Conservation (phyloP, 768 basidiomycete species). For the Suillus clintonianus region DNA sequence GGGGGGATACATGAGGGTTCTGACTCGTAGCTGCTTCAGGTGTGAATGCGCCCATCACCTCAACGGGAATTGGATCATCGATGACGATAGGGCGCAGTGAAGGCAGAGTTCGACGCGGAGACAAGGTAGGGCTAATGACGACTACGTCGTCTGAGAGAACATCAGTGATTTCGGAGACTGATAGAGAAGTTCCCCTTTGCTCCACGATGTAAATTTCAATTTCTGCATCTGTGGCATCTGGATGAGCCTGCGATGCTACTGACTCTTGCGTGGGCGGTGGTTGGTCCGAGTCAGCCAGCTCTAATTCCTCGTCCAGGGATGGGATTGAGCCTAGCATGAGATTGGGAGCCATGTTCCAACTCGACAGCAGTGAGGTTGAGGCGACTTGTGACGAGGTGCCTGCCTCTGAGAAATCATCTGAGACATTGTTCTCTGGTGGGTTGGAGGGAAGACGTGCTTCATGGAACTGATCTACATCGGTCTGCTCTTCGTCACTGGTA, state of each 20-base stretch:
- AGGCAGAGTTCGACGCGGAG: neutral
- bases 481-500: neutral
- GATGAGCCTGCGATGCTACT: neutral
- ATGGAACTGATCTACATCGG: neutral
- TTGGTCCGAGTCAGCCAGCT: neutral
- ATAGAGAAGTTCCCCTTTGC: neutral
- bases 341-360: neutral
- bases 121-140: neutral
- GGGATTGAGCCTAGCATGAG: neutral
- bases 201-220: neutral
- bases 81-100: neutral
- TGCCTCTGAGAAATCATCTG: neutral
- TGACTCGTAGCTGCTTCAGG: constrained; percentile 2
- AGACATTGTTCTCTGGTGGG: neutral
- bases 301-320: neutral
- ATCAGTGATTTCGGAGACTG: neutral
- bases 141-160: neutral
- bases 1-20: neutral
- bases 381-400: neutral
- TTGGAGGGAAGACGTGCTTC: neutral
- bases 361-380: neutral
- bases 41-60: neutral
- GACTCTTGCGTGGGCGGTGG: constrained; percentile 1
- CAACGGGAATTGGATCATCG: neutral
- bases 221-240: neutral